Evolutionary conservation across 2,329 filamentous ascomycete genomes (phyloP), one percentile per base, ranked within the genome.

Genomic region (Clarireedia hainanense): DNA sequence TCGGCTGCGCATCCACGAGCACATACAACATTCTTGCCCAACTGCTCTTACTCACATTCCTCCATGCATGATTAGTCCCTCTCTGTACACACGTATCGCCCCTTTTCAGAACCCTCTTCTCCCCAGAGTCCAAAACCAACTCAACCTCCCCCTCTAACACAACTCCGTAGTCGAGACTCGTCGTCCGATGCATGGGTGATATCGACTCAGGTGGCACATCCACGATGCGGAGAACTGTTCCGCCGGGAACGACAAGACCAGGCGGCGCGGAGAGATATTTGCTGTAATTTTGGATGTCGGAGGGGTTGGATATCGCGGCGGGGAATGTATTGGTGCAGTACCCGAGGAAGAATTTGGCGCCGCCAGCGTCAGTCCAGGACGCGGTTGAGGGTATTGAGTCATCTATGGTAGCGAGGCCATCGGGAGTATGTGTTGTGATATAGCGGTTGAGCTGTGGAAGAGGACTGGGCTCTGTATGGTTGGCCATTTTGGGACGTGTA

Each of bases 11-110:
- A 10, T 50, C 54, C 9, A 50, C 26, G 20, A 65, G 34, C 5
- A 68, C 64, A 60, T 60, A 66, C 53, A 68, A 50, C 63, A 67
- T 66, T 30, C 66, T 51, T 6, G 59, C 62, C 64, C 63, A 65
- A 0, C 54, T 51, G 1, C 53, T 49, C 23, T 59, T 62, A 26
- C 55, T 40, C 4, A 52, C 40, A 57, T 68, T 68, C 34, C 57
- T 61, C 74, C 75, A 79, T 7, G 65, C 63, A 62, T 79, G 76
- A 53, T 72, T 75, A 7, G 70, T 72, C 0, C 74, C 76, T 46
- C 73, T 65, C 59, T 76, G 73, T 0, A 76, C 67, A 48, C 75
- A 67, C 12, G 72, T 60, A 57, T 77, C 74, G 4, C 74, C 75
- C 2, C 66, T 63, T n/a, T 60, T 57, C 30, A 76, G 47, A 0